phyloP scores from a whole-genome alignment of 768 basidiomycete genomes.

The Mycena capillaripes region DNA sequence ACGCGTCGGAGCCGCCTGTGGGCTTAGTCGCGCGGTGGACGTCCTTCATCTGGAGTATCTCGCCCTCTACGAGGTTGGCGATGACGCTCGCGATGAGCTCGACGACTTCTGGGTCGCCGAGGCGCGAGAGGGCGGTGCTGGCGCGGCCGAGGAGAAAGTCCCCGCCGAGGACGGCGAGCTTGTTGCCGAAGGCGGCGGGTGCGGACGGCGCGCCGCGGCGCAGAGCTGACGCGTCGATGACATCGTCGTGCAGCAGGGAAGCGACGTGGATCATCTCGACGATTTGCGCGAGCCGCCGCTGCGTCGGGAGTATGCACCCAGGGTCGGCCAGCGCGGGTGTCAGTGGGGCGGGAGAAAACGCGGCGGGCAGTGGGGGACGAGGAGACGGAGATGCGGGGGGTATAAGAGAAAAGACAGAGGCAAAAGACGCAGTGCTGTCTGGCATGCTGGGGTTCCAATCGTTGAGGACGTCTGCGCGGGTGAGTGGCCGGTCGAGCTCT shows the following conservation, averaged over 20 bases:
- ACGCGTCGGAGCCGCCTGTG: constrained; percentile 57
- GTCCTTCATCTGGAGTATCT: constrained; percentile 84
- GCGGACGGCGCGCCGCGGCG: constrained; percentile 74
- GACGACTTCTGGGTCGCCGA: constrained; percentile 91
- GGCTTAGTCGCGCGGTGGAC: constrained; percentile 49
- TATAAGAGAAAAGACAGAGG: constrained; percentile 66
- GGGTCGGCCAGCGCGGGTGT: constrained; percentile 45
- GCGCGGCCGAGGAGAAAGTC: constrained; percentile 96
- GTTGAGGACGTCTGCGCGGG: constrained; percentile 84
- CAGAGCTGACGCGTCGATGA: constrained; percentile 78
- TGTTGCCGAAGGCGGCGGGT: constrained; percentile 87
- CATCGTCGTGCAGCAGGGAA: constrained; percentile 92
- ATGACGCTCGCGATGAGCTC: constrained; percentile 94
- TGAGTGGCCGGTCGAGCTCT: constrained; percentile 85
- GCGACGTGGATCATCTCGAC: constrained; percentile 99
- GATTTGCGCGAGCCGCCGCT: constrained; percentile 93
- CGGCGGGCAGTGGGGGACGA: constrained; percentile 47
- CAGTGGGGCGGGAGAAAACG: constrained; percentile 37
- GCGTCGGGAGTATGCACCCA: constrained; percentile 81
- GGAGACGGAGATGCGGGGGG: constrained; percentile 51
- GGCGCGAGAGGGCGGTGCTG: constrained; percentile 85
- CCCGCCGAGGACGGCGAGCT: constrained; percentile 92
- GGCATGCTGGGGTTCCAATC: constrained; percentile 94
- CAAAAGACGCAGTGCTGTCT: constrained; percentile 80
- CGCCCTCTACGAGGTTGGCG: constrained; percentile 96